A percentile compares a stretch with the other conserved stretches of the same genome.
These are phyloP conservation scores for Sclerotinia minor DNA, from an alignment of 2,329 filamentous ascomycete species.

Conservation along the genomic window DNA sequence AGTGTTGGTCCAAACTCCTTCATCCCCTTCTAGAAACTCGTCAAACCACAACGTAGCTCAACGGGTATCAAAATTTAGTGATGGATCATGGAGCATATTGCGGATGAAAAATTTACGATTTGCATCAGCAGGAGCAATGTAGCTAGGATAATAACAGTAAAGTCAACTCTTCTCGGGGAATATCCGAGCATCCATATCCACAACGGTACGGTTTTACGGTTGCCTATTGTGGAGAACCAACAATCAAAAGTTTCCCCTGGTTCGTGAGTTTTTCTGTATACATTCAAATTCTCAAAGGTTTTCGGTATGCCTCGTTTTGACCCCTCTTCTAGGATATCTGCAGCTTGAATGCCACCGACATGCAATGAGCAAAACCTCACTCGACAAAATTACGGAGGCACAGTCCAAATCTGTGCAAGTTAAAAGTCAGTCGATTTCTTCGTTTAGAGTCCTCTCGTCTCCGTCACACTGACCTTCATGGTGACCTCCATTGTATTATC, in stretches of 20 bases:
- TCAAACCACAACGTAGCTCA: background rate
- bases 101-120: background rate
- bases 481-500: background rate
- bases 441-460: background rate
- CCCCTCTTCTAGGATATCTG: background rate
- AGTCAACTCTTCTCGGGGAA: background rate
- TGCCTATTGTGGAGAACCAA: conserved; percentile 14
- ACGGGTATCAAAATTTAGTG: background rate
- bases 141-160: background rate
- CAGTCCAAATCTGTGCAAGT: background rate
- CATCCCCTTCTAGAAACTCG: background rate
- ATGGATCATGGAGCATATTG: background rate
- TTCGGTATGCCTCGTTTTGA: background rate
- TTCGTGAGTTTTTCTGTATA: conserved; percentile 45
- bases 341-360: background rate
- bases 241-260: background rate
- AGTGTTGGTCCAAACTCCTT: background rate
- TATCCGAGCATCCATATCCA: background rate
- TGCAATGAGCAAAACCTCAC: background rate
- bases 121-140: background rate
- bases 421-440: background rate
- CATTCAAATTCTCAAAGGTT: background rate
- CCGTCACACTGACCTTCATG: background rate
- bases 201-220: background rate
- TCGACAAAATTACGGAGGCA: background rate